These are phyloP conservation scores for Calonectria pseudoreteaudii DNA, from an alignment of 2,329 filamentous ascomycete genomes.

Conservation along the genomic window DNA sequence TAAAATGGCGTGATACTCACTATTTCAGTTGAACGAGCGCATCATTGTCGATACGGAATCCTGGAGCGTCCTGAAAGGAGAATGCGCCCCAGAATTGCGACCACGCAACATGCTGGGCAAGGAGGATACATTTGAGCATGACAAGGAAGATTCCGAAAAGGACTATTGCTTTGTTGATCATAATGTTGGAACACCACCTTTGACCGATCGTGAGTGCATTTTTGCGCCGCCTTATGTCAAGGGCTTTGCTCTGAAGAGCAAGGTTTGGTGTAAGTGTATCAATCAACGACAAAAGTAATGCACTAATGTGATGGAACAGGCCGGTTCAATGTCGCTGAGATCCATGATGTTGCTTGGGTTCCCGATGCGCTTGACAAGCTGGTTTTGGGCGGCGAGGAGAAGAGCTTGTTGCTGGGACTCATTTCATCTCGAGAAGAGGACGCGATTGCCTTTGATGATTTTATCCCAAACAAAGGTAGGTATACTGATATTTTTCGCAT, in stretches of 20 bases:
- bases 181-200: background rate
- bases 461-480: conserved; percentile 26
- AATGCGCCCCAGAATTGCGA: background rate
- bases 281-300: background rate
- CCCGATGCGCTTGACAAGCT: conserved; percentile 6
- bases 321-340: background rate
- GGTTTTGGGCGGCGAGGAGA: conserved; percentile 17
- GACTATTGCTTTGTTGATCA: background rate
- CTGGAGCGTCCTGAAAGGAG: background rate
- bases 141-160: background rate
- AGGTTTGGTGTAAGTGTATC: conserved; percentile 25
- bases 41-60: background rate
- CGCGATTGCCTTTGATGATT: conserved; percentile 9
- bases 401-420: background rate
- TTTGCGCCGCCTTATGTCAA: conserved; percentile 1
- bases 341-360: conserved; percentile 15
- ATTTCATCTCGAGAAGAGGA: background rate
- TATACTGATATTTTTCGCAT: background rate
- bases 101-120: background rate
- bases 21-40: background rate
- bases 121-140: background rate
- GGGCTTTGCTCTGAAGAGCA: conserved; percentile 20
- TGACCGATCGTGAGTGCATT: conserved; percentile 23
- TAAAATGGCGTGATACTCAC: background rate
- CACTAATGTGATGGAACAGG: background rate